Evolutionary conservation across 345 rosid genomes (phyloP), one percentile per base, ranked within the genome.

Genomic region (Leavenworthia alabamica): DNA sequence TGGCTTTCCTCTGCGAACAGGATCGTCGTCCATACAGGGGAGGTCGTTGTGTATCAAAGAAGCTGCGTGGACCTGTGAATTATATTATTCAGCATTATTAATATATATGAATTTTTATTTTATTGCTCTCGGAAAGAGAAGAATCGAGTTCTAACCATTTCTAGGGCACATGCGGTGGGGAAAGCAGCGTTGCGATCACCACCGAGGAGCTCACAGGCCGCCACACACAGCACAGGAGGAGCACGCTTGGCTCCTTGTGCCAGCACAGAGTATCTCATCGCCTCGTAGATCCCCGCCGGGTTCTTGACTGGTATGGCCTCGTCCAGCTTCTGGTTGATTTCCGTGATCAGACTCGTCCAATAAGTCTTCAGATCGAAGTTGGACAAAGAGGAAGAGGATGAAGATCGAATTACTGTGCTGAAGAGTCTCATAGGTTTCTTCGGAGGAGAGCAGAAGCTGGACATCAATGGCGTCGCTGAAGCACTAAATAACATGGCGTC

Each of bases 151-250:
- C 15, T 10, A 7, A 93, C 97, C 99, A 93, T 93, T 81, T 93
- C 97, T 47, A 89, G 96, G 64, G 97, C 97, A 66, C 97, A 89
- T 1, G 97, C 96, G 19, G 99, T 93, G 33, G 99, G 99, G 75
- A 86, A 92, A 43, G 91, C 94, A 26, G 94, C 94, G 60, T 68
- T 70, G 42, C 98, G 95, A 60, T 78, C 20, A 36, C 80, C 91
- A 9, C 94, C 99, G 56, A 92, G 57, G 68, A 93, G 97, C 78
- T 89, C 97, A 41, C 86, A 93, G 42, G 94, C 83, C 0, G 96
- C 91, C 2, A 93, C 79, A 47, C 99, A 93, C 99, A 93, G 89
- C 17, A 93, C 91, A 0, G 99, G 99, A 11, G 99, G 86, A 5
- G 99, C 85, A 40, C 97, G 80, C 76, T 89, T 89, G 48, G 92